Base-by-base conservation (phyloP, 169 alveolate species). In the Plasmodium vivax region DNA sequence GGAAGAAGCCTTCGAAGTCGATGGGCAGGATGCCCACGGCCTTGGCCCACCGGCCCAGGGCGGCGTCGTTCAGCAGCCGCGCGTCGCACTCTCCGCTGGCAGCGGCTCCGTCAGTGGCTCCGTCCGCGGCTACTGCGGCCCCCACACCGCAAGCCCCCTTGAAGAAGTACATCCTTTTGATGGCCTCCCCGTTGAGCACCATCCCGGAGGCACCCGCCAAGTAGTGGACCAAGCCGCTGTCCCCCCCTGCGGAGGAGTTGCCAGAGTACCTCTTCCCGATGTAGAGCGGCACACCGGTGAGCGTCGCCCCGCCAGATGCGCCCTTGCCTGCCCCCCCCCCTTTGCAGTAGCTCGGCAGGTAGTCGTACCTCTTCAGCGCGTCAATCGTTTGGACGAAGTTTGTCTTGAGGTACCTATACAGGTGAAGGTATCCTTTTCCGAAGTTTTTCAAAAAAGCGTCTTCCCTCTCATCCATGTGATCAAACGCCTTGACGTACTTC, bases 1-100 rank as follows among this genome's bases (percentile, higher is more conserved):
- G 87, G 84, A 82, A 92, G 77, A 82, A 92, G 14, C 95, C 95
- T 92, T 92, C 95, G 75, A 92, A 82, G 41, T 92, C 82, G 73
- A 92, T 92, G 9, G 95, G 74, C 34, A 92, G 10, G 3, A 92
- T 72, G 2, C 75, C 58, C 30, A 92, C n/a, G 38, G 75, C 43
- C 58, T 82, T 92, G 4, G 87, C 77, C 95, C 95, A 92, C 1
- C 36, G 38, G 3, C 95, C 95, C 47, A 92, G 56, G 1, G 84
- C 58, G 34, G 56, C 75, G 27, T 68, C 95, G 73, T 90, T 38
- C 14, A 68, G n/a, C 38, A 68, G 38, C 41, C n/a, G 7, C n/a
- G 4, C n/a, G 32, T 10, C n/a, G 77, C 38, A 19, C 77, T 10
- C 7, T 0, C 77, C 38, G 9, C 0, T n/a, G 77, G 77, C 0